Evolutionary conservation across 2,329 filamentous ascomycete species (phyloP).

Genomic region (Huntiella decipiens): DNA sequence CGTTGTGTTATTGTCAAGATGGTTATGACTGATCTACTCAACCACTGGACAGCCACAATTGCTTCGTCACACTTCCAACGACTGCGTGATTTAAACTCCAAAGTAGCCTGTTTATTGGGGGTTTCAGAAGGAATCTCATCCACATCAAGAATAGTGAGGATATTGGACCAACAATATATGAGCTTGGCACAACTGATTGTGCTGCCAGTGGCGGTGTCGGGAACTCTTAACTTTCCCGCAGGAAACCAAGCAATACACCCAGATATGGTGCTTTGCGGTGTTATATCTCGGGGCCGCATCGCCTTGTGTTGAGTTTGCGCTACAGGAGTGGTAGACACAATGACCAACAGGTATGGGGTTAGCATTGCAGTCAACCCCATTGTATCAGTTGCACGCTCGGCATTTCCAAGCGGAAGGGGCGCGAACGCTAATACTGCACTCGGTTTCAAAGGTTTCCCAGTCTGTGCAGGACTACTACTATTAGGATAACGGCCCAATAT

Average conservation of each 20-base stretch:
- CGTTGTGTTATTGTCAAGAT: conserved; percentile 89
- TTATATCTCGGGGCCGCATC: conserved; percentile 74
- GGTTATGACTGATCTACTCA: conserved; percentile 79
- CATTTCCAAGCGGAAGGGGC: conserved; percentile 79
- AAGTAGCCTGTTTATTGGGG: conserved; percentile 55
- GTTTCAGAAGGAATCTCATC: conserved; percentile 51
- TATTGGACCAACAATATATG: conserved; percentile 95
- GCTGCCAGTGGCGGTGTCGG: conserved; percentile 45
- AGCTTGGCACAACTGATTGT: conserved; percentile 67
- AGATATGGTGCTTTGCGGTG: conserved; percentile 76
- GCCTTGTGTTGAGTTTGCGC: conserved; percentile 95
- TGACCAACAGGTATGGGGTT: conserved; percentile 85
- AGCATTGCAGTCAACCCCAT: conserved; percentile 88
- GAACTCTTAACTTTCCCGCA: conserved; percentile 72
- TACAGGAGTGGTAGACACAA: conserved; percentile 90
- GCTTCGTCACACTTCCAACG: conserved; percentile 89
- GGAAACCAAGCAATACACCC: conserved; percentile 96
- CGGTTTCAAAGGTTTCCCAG: conserved; percentile 58
- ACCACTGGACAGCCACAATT: conserved; percentile 91
- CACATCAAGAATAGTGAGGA: conserved; percentile 83
- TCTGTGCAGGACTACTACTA: conserved; percentile 28
- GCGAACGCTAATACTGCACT: conserved; percentile 90
- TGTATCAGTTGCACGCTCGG: conserved; percentile 69
- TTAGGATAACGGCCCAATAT: conserved; percentile 84
- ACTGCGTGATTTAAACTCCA: conserved; percentile 66